A percentile compares a stretch with the other conserved stretches of the same genome.
Conservation (phyloP, 306 rosid genomes). For the Sechiopsis laciniata region DNA sequence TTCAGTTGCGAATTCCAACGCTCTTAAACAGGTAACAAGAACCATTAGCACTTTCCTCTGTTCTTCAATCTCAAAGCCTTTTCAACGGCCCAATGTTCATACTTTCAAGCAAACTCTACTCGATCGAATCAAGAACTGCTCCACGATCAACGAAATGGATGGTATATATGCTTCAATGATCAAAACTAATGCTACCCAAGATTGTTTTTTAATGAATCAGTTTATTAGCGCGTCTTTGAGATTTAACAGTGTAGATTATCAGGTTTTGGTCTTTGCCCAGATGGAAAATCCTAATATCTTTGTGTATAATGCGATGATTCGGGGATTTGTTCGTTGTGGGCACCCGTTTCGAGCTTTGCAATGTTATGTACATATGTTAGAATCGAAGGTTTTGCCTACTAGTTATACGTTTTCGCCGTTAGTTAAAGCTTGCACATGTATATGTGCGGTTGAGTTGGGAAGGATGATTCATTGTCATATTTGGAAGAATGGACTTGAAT, state of each 20-base stretch:
- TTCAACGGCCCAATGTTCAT: not conserved
- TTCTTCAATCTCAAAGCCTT: conserved; percentile 16
- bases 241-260: conserved; percentile 25
- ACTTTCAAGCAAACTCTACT: conserved; percentile 28
- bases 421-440: conserved; percentile 48
- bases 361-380: conserved; percentile 42
- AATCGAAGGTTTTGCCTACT: conserved; percentile 36
- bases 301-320: conserved; percentile 62
- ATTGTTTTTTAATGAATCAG: conserved; percentile 34
- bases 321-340: conserved; percentile 41
- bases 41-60: not conserved
- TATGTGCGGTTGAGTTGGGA: conserved; percentile 35
- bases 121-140: conserved; percentile 33
- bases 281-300: conserved; percentile 49
- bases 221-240: conserved; percentile 27
- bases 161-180: conserved; percentile 40
- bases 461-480: conserved; percentile 49
- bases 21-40: not conserved
- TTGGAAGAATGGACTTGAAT: conserved; percentile 56
- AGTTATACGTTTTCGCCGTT: conserved; percentile 66
- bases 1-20: not conserved
- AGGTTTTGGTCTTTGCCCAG: conserved; percentile 41
- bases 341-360: conserved; percentile 37
- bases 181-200: conserved; percentile 46
- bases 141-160: conserved; percentile 13